Percentiles rank a stretch among this genome's conserved stretches.
Conservation (phyloP, 2,329 filamentous ascomycete species). For the Phialophora verrucosa region DNA sequence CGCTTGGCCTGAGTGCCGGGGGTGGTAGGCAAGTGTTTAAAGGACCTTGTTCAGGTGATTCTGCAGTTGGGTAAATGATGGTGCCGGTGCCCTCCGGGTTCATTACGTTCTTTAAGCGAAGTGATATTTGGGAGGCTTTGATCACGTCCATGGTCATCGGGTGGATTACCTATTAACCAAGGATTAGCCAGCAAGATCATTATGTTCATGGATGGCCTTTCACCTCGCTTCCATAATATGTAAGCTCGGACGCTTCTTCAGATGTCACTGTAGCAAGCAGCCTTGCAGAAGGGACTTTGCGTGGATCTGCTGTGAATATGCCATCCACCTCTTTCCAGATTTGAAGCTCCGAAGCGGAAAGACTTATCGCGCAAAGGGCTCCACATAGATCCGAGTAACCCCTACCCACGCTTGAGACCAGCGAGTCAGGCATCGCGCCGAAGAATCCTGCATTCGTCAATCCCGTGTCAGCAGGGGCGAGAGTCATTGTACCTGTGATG, state of each 20-base stretch:
- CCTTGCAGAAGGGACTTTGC: slow-evolving; percentile 86
- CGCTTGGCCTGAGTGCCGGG: no score
- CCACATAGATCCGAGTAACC: slow-evolving; percentile 98
- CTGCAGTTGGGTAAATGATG: slow-evolving; percentile 70
- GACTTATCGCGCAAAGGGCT: slow-evolving; percentile 83
- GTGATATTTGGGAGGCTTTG: slow-evolving; percentile 67
- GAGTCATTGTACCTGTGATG: no score
- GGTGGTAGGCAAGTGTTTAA: no score
- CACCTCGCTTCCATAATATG: slow-evolving; percentile 91
- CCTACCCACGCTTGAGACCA: slow-evolving; percentile 90
- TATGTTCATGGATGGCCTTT: slow-evolving; percentile 46
- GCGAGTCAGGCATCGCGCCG: slow-evolving; percentile 85
- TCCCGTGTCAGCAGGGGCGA: slow-evolving; percentile 47
- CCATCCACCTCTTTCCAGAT: slow-evolving; percentile 99
- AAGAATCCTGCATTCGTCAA: slow-evolving; percentile 92
- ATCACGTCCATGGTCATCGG: slow-evolving; percentile 97
- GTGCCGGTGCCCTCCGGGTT: slow-evolving; percentile 67
- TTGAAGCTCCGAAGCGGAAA: slow-evolving; percentile 84
- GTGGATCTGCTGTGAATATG: slow-evolving; percentile 84
- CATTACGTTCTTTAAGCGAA: slow-evolving; percentile 72
- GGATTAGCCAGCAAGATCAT: no score
- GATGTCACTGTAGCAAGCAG: slow-evolving; percentile 86
- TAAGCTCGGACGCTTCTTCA: slow-evolving; percentile 92
- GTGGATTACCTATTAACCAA: slow-evolving; percentile 60
- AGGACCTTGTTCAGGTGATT: no score